phyloP scores from a whole-genome alignment of 192 early-diverging fungal genomes.

The Coemansia sp. region DNA sequence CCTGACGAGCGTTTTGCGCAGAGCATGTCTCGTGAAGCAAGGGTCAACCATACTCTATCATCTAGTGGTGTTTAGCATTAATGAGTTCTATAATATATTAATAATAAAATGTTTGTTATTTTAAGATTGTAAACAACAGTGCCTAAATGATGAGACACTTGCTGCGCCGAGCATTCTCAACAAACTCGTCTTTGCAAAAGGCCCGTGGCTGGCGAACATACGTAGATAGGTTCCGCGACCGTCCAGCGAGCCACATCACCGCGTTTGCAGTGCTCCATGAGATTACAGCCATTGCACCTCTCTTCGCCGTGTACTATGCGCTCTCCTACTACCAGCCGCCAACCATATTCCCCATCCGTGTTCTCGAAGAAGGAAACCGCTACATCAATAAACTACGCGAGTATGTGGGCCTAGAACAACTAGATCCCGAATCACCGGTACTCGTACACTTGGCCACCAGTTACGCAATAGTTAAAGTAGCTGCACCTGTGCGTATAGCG shows the following conservation, averaged over 20 bases:
- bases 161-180: background rate
- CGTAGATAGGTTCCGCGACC: slow-evolving; percentile 58
- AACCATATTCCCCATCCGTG: slow-evolving; percentile 67
- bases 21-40: background rate
- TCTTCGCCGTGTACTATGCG: slow-evolving; percentile 71
- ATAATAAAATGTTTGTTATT: background rate
- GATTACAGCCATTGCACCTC: slow-evolving; percentile 79
- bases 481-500: slow-evolving; percentile 33
- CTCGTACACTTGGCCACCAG: slow-evolving; percentile 74
- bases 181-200: background rate
- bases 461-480: slow-evolving; percentile 82
- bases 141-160: background rate
- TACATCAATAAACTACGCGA: slow-evolving; percentile 60
- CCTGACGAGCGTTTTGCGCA: slow-evolving; percentile 29
- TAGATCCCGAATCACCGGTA: slow-evolving; percentile 46
- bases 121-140: no score
- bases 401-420: slow-evolving; percentile 47
- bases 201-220: slow-evolving; percentile 21
- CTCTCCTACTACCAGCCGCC: slow-evolving; percentile 57
- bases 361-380: slow-evolving; percentile 59
- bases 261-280: slow-evolving; percentile 86
- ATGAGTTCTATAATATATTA: background rate
- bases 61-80: background rate
- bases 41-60: no score
- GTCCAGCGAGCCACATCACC: slow-evolving; percentile 67